Evolutionary conservation across 495 filamentous ascomycete genomes (phyloP), one percentile per base, ranked within the genome.

Genomic region (Bryoglossum gracile): DNA sequence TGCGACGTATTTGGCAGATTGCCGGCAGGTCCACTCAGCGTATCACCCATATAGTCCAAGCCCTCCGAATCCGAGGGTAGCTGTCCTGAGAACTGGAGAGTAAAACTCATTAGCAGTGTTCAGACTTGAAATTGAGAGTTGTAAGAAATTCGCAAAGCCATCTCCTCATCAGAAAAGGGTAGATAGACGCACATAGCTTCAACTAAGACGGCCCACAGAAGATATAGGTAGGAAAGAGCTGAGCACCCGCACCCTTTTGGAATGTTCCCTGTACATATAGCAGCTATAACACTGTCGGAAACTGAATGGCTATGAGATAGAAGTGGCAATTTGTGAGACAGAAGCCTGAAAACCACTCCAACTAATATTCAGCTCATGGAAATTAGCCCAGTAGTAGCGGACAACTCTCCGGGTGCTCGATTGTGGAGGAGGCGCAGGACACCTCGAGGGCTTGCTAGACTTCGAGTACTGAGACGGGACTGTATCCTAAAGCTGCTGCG

Each of bases 31-130:
- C 19, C 30, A 10, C 6, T 21, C 43, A 40, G 49, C 50, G 30
- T 44, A 40, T 58, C 51, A 41, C 47, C 55, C 55, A 58, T 51
- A 34, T 17, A 43, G 26, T 13, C 26, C n/a, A n/a, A n/a, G 32
- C 5, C 33, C 48, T 51, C 32, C 32, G 44, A 17, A 17, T 49
- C 35, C 9, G 44, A 49, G 21, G 43, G 42, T 19, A 49, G 22
- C 28, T 25, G 36, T 5, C 28, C 32, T 32, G 30, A 49, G 34
- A 50, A 40, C 46, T 55, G 46, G 25, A 55, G n/a, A n/a, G n/a
- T n/a, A n/a, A n/a, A n/a, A n/a, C n/a, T n/a, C n/a, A n/a, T 48
- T 41, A 51, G 53, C 41, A 50, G 33, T 28, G n/a, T n/a, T n/a
- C n/a, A n/a, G n/a, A n/a, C n/a, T n/a, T n/a, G n/a, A n/a, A n/a